Conservation (phyloP, 2,329 filamentous ascomycete genomes). For the Colletotrichum lentis region DNA sequence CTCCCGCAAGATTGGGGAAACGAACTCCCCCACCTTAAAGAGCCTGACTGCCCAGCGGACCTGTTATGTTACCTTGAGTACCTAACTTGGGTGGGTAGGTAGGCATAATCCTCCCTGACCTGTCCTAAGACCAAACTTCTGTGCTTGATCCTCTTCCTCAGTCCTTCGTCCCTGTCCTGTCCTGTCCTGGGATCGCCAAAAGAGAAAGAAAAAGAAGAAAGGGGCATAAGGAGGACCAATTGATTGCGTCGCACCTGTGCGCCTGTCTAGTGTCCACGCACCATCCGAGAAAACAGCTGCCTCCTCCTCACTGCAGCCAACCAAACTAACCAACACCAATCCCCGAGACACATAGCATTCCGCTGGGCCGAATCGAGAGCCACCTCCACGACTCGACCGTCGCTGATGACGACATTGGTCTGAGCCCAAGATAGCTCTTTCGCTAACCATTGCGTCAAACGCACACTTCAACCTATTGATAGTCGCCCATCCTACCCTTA, state of each 20-base stretch:
- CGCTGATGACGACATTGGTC: constrained; percentile 34
- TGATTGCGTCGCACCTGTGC: background rate
- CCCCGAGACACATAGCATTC: constrained; percentile 25
- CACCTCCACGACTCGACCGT: constrained; percentile 18
- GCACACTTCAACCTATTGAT: constrained; percentile 2
- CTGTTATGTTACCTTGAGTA: too few relatives aligned
- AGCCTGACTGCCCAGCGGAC: background rate
- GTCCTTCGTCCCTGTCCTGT: background rate
- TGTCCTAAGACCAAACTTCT: background rate
- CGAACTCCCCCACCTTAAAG: background rate
- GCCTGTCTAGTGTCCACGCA: background rate
- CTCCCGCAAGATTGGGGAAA: background rate
- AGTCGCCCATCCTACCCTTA: background rate
- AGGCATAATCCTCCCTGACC: too few relatives aligned
- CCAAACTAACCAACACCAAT: background rate
- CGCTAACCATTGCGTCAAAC: constrained; percentile 30
- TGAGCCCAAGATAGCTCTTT: constrained; percentile 20
- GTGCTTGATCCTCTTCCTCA: background rate
- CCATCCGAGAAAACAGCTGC: background rate
- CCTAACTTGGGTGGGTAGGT: too few relatives aligned
- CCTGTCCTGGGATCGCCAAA: background rate
- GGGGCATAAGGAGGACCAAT: too few relatives aligned
- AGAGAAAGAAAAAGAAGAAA: too few relatives aligned
- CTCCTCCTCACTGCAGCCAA: background rate
- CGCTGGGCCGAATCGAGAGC: constrained; percentile 20